Conservation (phyloP, 139 green algal genomes). For the Tetraselmis chui region DNA sequence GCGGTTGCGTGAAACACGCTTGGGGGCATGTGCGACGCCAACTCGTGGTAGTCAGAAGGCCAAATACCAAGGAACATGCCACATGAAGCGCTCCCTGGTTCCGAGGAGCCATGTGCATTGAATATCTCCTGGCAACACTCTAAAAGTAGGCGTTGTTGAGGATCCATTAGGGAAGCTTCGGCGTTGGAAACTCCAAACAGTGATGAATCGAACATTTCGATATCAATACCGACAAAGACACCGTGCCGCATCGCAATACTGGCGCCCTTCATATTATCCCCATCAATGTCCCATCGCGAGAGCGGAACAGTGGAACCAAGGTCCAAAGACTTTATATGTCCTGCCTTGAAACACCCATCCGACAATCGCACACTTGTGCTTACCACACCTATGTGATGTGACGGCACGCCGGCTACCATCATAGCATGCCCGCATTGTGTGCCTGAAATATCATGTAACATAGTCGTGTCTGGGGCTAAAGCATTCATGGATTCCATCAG, state of each 20-base stretch:
- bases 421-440: too few species aligned
- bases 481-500: too few species aligned
- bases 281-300: background rate
- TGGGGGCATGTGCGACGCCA: background rate
- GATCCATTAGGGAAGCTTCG: conserved; percentile 77
- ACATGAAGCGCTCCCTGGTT: background rate
- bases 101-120: too few species aligned
- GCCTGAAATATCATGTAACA: too few species aligned
- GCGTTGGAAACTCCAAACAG: conserved; percentile 52
- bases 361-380: too few species aligned
- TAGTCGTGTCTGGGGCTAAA: too few species aligned
- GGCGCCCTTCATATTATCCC: background rate
- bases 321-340: too few species aligned
- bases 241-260: conserved; percentile 44
- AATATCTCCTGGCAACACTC: conserved; percentile 28
- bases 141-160: conserved; percentile 78
- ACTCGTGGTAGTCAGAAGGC: background rate
- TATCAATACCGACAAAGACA: conserved; percentile 39
- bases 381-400: too few species aligned
- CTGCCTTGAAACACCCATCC: too few species aligned
- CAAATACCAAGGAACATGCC: background rate
- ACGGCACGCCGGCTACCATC: too few species aligned
- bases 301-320: background rate
- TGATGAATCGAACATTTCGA: conserved; percentile 62
- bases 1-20: conserved; percentile 20